Base-by-base conservation (phyloP, 2,329 filamentous ascomycete species). In the Exserohilum rostratum region DNA sequence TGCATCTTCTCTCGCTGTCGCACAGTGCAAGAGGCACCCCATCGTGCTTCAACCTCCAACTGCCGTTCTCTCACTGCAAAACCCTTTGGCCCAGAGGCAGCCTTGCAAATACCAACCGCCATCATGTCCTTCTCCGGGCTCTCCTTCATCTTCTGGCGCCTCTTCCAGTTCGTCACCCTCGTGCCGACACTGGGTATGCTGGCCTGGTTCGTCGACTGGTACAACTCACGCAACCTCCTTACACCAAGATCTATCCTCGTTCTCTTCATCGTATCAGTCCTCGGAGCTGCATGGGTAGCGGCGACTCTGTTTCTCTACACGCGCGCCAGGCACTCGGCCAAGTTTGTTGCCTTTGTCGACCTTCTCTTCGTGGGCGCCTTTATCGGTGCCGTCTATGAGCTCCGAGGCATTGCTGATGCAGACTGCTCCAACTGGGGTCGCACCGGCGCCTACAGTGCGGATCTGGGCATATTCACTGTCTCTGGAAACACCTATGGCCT, bases 361-460 rank as follows among this genome's bases (percentile, higher is more conserved):
- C 78, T 87, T 20, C 79, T 79, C 70, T 86, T 87, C 75, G 78
- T 87, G 54, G 85, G 85, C 59, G 83, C 83, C n/a, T 82, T 87
- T 72, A 86, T 87, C 54, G 85, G 83, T 3, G 81, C 77, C 20
- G 84, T 86, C 55, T 85, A 85, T 63, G 77, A 81, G 50, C 77
- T 87, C 40, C 81, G 85, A 54, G 78, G 78, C 53, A 85, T 87
- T 62, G 75, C 83, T 13, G 70, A 80, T 54, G 84, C 85, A 51
- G 82, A 91, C 79, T 98, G 93, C 82, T 78, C 84, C 15, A 76
- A 80, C 72, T 83, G 91, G 73, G 69, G 70, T 10, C 58, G 60
- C 3, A 78, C 77, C 46, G 76, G 79, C 43, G 86, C 86, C 74
- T 83, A 82, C 65, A 71, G 84, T 48, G 31, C 55, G 34, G 80